Evolutionary conservation across 768 basidiomycete genomes (phyloP).

Genomic region (Termitomyces heimii): DNA sequence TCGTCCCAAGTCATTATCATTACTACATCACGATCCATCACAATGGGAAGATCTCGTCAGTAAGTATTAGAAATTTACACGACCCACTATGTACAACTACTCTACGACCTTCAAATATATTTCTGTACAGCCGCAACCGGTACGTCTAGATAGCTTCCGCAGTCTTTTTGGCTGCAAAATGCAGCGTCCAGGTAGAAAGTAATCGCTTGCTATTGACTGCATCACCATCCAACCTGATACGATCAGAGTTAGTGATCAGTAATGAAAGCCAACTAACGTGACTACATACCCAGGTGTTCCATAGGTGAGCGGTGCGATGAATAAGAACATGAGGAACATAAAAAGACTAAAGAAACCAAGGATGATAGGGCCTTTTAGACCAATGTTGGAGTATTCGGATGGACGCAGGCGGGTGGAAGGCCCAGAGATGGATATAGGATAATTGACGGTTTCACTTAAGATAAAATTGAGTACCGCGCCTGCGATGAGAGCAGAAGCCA

Average conservation of each 20-base stretch:
- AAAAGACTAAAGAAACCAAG: conserved; percentile 50
- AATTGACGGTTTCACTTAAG: conserved; percentile 86
- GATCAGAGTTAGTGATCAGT: conserved; percentile 14
- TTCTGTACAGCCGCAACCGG: neutral
- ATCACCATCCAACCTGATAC: conserved; percentile 71
- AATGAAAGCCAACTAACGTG: neutral
- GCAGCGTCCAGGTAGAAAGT: conserved; percentile 88
- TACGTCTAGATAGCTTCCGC: conserved; percentile 25
- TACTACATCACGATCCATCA: neutral
- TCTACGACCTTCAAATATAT: neutral
- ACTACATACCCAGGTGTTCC: conserved; percentile 85
- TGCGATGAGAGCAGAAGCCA: conserved; percentile 87
- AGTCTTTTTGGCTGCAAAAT: conserved; percentile 75
- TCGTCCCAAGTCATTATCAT: neutral
- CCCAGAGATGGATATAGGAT: conserved; percentile 77
- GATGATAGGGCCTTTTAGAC: conserved; percentile 67
- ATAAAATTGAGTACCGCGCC: conserved; percentile 90
- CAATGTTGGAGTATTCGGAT: conserved; percentile 64
- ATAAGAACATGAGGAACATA: conserved; percentile 64
- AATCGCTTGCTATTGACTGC: conserved; percentile 80
- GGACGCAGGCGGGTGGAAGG: conserved; percentile 54
- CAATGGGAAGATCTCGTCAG: neutral
- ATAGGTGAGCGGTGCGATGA: conserved; percentile 87
- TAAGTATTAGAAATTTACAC: conserved; percentile 13
- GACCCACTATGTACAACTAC: conserved; percentile 7